These are phyloP conservation scores for Cyclotella baltica DNA, from an alignment of 108 stramenopile species.

Conservation along the genomic window DNA sequence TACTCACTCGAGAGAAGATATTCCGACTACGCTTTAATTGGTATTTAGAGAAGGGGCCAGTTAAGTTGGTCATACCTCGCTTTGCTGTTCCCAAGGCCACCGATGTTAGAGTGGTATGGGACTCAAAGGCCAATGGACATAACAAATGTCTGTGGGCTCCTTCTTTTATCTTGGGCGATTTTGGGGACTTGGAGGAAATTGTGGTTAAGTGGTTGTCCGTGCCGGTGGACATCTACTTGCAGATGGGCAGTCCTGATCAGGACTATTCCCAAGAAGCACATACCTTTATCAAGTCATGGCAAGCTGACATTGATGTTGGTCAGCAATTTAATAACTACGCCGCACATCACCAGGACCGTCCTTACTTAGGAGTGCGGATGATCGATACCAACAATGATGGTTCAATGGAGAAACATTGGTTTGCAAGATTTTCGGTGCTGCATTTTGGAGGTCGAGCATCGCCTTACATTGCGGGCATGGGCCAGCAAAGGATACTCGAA, in stretches of 20 bases:
- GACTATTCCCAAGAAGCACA: not conserved
- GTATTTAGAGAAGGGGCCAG: not conserved
- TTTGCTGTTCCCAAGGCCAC: not conserved
- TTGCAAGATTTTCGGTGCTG: not conserved
- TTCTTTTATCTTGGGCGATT: not conserved
- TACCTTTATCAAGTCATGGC: constrained; percentile 1
- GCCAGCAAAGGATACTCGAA: constrained; percentile 4
- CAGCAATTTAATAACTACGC: constrained; percentile 18
- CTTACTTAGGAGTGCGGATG: not conserved
- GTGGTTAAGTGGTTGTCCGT: constrained; percentile 20
- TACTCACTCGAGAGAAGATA: not conserved
- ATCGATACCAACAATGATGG: not conserved
- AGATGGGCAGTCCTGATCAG: not conserved
- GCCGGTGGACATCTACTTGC: constrained; percentile 12
- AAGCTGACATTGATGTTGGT: constrained; percentile 16
- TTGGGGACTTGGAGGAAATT: constrained; percentile 16
- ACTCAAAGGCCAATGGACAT: too few relatives aligned
- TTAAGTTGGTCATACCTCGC: constrained; percentile 1
- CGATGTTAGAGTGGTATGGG: not conserved
- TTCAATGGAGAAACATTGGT: not conserved
- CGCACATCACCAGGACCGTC: not conserved
- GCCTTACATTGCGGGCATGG: constrained; percentile 7
- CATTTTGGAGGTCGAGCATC: constrained; percentile 11
- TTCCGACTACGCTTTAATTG: not conserved
- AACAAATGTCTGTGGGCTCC: constrained; percentile 2